phyloP scores from a whole-genome alignment of 257 asterid genomes.

The Capsicum chinense region DNA sequence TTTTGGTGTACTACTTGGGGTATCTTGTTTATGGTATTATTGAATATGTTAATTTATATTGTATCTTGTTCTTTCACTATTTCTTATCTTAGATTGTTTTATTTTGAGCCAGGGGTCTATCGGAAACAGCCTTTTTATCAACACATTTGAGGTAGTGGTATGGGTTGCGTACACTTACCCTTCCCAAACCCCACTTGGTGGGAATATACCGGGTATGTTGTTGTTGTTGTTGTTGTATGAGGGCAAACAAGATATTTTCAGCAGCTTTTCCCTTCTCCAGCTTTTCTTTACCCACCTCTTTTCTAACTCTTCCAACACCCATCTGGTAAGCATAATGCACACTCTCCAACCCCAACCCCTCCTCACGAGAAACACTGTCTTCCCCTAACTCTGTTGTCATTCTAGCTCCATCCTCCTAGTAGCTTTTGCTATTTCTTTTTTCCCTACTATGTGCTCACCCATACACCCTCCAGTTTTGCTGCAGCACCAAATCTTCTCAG shows the following conservation, averaged over 20 bases:
- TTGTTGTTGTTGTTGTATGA: too few relatives aligned
- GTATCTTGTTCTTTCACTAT: too few relatives aligned
- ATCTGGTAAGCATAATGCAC: not conserved
- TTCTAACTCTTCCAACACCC: constrained; percentile 4
- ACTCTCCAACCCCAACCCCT: not conserved
- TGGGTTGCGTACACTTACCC: too few relatives aligned
- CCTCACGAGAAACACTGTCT: not conserved
- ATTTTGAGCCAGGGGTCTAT: too few relatives aligned
- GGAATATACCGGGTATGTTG: too few relatives aligned
- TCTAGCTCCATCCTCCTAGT: constrained; percentile 2
- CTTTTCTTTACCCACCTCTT: not conserved
- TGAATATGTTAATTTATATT: too few relatives aligned
- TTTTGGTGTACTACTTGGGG: too few relatives aligned
- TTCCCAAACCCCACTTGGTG: too few relatives aligned
- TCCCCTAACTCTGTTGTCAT: constrained; percentile 1
- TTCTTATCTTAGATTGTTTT: too few relatives aligned
- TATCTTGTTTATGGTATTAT: too few relatives aligned
- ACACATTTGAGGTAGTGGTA: too few relatives aligned
- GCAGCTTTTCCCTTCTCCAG: not conserved
- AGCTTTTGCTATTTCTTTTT: constrained; percentile 1
- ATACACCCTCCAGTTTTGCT: not conserved
- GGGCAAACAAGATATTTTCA: constrained; percentile 5
- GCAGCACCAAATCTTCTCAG: constrained; percentile 6
- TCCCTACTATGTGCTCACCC: not conserved
- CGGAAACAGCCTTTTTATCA: too few relatives aligned